Base-by-base conservation (phyloP, 306 rosid genomes). In the Ammopiptanthus mongolicus region DNA sequence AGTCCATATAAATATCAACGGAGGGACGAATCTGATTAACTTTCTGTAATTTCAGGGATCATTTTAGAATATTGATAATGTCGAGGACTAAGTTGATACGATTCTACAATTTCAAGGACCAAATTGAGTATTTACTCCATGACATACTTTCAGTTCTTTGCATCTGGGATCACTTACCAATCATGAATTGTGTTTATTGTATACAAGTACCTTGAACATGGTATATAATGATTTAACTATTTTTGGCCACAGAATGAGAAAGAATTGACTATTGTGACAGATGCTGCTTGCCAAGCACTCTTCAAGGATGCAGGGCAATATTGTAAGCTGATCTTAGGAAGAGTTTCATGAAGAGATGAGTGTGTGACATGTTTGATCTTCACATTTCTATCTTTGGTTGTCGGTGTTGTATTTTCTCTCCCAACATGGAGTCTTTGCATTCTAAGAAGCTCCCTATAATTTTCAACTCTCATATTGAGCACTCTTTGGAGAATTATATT, bases 231-330 rank as follows among this genome's bases (percentile, higher is more conserved):
- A 41, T 65, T 31, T 62, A 70, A 51, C 70, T 62, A 37, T 48
- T 80, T 74, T 81, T 84, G 78, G 73, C 41, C 14, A 56, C 82
- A 94, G 98, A 94, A 90, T 76, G 97, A 87, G 87, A 70, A 85
- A 78, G 88, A 84, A 55, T 79, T 93, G 85, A 78, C 84, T 19
- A 48, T 77, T 31, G 98, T 76, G 70, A 68, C 75, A 18, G 91
- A 86, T 58, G 79, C 50, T 61, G 53, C 83, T 52, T 77, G n/a
- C 69, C 87, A 75, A 13, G 84, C 84, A 50, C 82, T 57, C 72
- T 28, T 83, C 77, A 88, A 91, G 93, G 95, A 91, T 18, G 91
- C 93, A 5, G 89, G 91, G 82, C 90, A 88, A 85, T 88, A 90
- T 57, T 71, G 84, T 6, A 90, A 94, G 85, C 67, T 69, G 50